These are phyloP conservation scores for Geum urbanum DNA, from an alignment of 306 rosid genomes.

Conservation along the genomic window DNA sequence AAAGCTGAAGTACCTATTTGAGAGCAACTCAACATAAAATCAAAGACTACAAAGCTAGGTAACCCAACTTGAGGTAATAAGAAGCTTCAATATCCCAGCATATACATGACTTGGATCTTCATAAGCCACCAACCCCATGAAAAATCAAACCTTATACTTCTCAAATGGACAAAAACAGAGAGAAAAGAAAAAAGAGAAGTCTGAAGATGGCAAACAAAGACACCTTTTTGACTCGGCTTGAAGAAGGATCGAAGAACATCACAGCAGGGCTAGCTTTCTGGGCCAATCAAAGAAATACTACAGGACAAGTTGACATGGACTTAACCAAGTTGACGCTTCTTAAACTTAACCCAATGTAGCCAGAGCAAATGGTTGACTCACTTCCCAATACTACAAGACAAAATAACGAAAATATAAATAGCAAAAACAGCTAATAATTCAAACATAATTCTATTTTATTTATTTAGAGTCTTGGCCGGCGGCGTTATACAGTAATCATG, in stretches of 20 bases:
- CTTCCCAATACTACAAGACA: background rate
- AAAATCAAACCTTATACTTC: background rate
- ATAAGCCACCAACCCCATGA: constrained; percentile 13
- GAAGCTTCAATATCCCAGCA: background rate
- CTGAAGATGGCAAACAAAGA: constrained; percentile 14
- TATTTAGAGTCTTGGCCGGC: too few relatives aligned
- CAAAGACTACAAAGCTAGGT: background rate
- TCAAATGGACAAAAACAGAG: background rate
- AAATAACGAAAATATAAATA: background rate
- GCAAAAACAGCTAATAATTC: background rate
- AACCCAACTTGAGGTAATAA: background rate
- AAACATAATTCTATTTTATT: background rate
- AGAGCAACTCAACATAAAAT: background rate
- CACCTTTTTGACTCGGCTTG: background rate
- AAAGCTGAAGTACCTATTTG: constrained; percentile 1
- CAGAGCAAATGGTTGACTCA: background rate
- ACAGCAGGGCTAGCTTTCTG: background rate
- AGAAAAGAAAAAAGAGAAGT: background rate
- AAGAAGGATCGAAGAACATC: background rate
- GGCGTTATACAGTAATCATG: too few relatives aligned
- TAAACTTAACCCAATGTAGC: background rate
- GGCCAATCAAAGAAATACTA: background rate
- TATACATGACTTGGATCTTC: constrained; percentile 2
- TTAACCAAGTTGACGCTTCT: constrained; percentile 3
- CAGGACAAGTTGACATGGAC: too few relatives aligned